phyloP scores from a whole-genome alignment of 345 rosid genomes.

The Moricandia arvensis region DNA sequence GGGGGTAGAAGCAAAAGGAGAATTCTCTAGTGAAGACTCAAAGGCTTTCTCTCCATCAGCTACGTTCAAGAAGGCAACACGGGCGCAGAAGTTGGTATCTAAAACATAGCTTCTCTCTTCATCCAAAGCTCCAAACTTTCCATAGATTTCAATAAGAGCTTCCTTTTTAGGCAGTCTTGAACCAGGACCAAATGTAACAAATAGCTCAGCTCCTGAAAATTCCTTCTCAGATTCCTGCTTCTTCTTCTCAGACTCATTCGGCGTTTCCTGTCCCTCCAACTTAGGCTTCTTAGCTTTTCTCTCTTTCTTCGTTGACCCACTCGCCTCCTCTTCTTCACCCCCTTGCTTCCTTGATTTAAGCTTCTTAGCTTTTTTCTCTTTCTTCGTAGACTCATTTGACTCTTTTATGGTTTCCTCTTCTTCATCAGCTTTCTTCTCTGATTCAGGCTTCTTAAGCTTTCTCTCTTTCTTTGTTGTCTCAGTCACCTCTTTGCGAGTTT shows the following conservation, averaged over 20 bases:
- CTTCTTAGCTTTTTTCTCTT: conserved; percentile 17
- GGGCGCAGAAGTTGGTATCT: conserved; percentile 42
- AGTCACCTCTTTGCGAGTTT: conserved; percentile 34
- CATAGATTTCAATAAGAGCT: conserved; percentile 51
- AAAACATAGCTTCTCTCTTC: conserved; percentile 50
- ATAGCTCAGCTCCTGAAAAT: conserved; percentile 44
- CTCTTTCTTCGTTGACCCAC: neutral
- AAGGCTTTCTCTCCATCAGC: conserved; percentile 71
- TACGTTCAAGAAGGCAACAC: conserved; percentile 47
- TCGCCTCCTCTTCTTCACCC: conserved; percentile 3
- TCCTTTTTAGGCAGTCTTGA: conserved; percentile 60
- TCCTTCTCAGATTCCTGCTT: conserved; percentile 28
- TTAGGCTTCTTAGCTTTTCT: conserved; percentile 18
- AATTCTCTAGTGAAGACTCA: conserved; percentile 43
- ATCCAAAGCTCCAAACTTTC: conserved; percentile 57
- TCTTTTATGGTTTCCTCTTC: conserved; percentile 17
- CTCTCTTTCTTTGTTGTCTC: conserved; percentile 5
- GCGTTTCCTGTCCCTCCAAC: neutral
- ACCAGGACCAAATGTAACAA: conserved; percentile 59
- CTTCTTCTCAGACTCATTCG: conserved; percentile 17
- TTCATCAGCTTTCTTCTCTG: neutral
- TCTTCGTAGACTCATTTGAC: conserved; percentile 13
- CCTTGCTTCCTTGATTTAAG: neutral
- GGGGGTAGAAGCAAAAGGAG: conserved; percentile 14
- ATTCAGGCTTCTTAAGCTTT: conserved; percentile 4